Conservation (phyloP, 2,329 filamentous ascomycete species). For the Sclerotinia borealis region DNA sequence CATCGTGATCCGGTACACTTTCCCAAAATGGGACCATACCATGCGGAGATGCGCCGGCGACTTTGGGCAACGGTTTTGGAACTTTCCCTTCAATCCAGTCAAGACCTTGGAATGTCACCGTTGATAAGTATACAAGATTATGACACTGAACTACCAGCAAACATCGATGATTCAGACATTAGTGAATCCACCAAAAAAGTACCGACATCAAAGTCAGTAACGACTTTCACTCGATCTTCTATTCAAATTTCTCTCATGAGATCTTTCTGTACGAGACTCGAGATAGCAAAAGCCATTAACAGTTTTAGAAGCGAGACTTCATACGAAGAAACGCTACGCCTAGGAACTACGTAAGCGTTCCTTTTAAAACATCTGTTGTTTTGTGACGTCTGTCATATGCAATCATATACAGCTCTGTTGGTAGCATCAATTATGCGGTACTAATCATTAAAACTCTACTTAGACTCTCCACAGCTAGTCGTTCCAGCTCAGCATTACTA, state of each 20-base stretch:
- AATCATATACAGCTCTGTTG: background rate
- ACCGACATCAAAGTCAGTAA: conserved; percentile 21
- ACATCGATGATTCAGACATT: conserved; percentile 48
- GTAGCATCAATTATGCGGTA: background rate
- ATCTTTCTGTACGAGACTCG: conserved; percentile 40
- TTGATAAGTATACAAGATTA: conserved; percentile 42
- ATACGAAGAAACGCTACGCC: conserved; percentile 43
- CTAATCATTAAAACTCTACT: background rate
- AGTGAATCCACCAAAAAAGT: conserved; percentile 31
- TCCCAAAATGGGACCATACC: conserved; percentile 40
- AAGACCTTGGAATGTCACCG: conserved; percentile 46
- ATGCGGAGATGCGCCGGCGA: conserved; percentile 48
- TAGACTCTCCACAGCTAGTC: background rate
- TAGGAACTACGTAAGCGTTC: conserved; percentile 35
- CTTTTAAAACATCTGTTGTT: conserved; percentile 24
- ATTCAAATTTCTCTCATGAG: conserved; percentile 42
- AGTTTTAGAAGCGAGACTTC: conserved; percentile 38
- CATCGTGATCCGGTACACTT: conserved; percentile 50
- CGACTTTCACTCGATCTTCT: conserved; percentile 42
- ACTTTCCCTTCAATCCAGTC: conserved; percentile 44
- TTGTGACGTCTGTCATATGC: background rate
- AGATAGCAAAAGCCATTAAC: conserved; percentile 42
- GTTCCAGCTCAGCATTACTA: conserved; percentile 1
- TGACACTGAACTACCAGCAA: conserved; percentile 44
- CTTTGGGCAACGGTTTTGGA: conserved; percentile 52